Percentiles rank a stretch among this genome's conserved stretches.
phyloP scores from a whole-genome alignment of 805 yeast genomes.

The Teunomyces barrocoloradensis region DNA sequence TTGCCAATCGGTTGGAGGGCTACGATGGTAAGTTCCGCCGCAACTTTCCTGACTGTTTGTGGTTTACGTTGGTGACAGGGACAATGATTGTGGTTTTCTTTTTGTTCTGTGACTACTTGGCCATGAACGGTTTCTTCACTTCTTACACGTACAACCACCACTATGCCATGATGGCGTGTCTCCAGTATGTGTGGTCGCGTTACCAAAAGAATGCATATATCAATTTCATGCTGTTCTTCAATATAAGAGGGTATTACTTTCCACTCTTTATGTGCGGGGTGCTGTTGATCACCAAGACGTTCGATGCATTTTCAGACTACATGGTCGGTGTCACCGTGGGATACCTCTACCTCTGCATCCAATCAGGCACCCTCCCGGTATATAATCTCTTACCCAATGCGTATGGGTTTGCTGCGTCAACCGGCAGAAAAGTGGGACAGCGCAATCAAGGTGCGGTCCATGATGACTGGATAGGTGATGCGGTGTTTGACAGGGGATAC shows the following conservation, averaged over 20 bases:
- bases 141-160: constrained; percentile 22
- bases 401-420: constrained; percentile 13
- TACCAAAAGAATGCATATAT: constrained; percentile 51
- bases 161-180: constrained; percentile 48
- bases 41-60: constrained; percentile 54
- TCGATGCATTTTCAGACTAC: constrained; percentile 37
- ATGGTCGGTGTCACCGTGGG: constrained; percentile 54
- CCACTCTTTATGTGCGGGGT: constrained; percentile 40
- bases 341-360: constrained; percentile 60
- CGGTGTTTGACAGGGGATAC: constrained; percentile 51
- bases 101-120: constrained; percentile 5
- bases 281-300: constrained; percentile 42
- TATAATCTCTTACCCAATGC: constrained; percentile 37
- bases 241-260: constrained; percentile 55
- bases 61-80: constrained; percentile 50
- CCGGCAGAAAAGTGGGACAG: constrained; percentile 34
- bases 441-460: constrained; percentile 1
- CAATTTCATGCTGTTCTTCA: constrained; percentile 50
- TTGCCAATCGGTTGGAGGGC: constrained; percentile 55
- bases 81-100: constrained; percentile 41
- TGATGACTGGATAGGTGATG: constrained; percentile 31
- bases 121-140: constrained; percentile 27
- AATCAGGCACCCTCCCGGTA: constrained; percentile 49
- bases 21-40: constrained; percentile 42
- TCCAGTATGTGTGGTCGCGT: constrained; percentile 63